Evolutionary conservation across 75 land plant genomes (phyloP).

Genomic region (Cupressus sempervirens): DNA sequence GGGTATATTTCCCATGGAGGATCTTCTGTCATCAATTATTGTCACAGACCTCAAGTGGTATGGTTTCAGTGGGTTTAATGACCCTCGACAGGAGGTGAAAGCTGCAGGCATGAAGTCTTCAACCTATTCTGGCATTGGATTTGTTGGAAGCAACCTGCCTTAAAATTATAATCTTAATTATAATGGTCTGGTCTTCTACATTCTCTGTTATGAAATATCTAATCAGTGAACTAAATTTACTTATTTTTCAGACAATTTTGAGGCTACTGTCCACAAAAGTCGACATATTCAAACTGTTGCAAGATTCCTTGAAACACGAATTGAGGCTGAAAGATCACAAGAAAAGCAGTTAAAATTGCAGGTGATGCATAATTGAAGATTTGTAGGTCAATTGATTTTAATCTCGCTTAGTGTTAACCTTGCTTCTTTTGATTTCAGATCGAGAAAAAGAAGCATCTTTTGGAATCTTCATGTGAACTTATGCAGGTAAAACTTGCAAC

Average conservation of each 20-base stretch:
- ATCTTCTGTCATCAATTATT: not conserved
- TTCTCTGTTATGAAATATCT: not conserved
- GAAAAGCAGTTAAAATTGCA: conserved; percentile 4
- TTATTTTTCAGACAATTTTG: conserved; percentile 1
- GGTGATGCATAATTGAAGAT: not conserved
- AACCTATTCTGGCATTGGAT: not conserved
- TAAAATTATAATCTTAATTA: not conserved
- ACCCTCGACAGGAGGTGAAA: conserved; percentile 5
- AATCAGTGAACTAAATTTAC: not conserved
- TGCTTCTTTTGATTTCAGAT: conserved; percentile 4
- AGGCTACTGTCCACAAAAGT: conserved; percentile 3
- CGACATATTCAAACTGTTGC: conserved; percentile 6
- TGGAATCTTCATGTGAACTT: conserved; percentile 12
- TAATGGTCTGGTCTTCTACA: not conserved
- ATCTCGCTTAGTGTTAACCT: not conserved
- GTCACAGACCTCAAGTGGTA: conserved; percentile 5
- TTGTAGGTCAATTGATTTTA: not conserved
- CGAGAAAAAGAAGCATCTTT: conserved; percentile 3
- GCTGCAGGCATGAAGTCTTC: conserved; percentile 3
- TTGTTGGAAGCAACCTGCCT: not conserved
- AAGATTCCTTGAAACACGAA: conserved; percentile 11
- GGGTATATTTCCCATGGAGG: not conserved
- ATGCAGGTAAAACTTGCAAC: conserved; percentile 6
- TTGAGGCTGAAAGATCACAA: conserved; percentile 2
- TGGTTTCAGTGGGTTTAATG: conserved; percentile 6